Conservation (phyloP, 345 rosid species). For the Gossypium herbaceum region DNA sequence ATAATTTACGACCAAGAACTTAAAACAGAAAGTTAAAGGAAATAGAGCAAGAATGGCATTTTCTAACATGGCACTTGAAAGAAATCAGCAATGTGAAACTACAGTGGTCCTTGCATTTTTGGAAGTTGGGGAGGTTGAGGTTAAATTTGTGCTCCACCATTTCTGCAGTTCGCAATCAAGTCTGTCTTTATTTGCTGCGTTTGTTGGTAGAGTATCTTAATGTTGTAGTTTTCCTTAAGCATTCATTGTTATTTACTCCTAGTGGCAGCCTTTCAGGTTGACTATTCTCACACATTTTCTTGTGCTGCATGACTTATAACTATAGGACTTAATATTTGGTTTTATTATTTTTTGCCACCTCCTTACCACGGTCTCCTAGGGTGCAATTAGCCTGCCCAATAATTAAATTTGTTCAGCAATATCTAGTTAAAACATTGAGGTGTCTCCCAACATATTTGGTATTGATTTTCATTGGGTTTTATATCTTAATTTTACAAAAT, state of each 20-base stretch:
- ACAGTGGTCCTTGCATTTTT: neutral
- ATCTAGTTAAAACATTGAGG: too few relatives aligned
- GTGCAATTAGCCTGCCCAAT: neutral
- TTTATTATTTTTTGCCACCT: neutral
- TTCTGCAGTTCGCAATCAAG: constrained; percentile 7
- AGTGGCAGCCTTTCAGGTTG: constrained; percentile 1
- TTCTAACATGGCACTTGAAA: neutral
- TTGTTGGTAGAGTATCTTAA: constrained; percentile 1
- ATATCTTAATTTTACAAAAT: too few relatives aligned
- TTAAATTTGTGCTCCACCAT: constrained; percentile 11
- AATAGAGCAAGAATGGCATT: neutral
- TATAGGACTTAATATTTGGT: neutral
- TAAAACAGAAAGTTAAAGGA: neutral
- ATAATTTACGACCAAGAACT: neutral
- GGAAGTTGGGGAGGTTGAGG: neutral
- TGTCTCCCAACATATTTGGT: too few relatives aligned
- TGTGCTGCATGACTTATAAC: neutral
- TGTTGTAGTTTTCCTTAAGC: neutral
- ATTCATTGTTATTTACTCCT: neutral
- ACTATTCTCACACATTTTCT: neutral
- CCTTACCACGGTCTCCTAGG: neutral
- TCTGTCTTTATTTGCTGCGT: neutral
- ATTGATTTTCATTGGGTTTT: too few relatives aligned
- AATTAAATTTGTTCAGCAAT: neutral
- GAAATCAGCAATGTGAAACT: neutral